Conservation (phyloP, 352 stramenopile genomes). For the Phytophthora fragariae region DNA sequence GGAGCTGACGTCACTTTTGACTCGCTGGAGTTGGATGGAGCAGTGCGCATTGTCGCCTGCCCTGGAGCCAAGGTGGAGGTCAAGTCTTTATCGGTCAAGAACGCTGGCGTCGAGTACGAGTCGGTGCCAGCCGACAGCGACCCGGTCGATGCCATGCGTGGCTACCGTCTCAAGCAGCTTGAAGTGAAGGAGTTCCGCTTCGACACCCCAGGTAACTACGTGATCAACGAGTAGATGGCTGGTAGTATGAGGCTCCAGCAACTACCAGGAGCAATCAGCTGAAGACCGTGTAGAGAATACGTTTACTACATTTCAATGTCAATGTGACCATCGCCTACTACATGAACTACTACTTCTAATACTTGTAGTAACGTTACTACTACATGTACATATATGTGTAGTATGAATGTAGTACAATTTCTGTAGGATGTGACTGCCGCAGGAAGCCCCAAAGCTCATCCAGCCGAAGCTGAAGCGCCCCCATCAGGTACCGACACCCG, state of each 20-base stretch:
- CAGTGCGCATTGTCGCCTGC: slow-evolving; percentile 53
- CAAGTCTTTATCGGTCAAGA: slow-evolving; percentile 48
- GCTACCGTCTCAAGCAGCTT: slow-evolving; percentile 52
- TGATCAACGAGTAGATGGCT: slow-evolving; percentile 45
- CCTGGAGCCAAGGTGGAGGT: slow-evolving; percentile 57
- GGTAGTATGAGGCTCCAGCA: background rate
- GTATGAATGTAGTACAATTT: background rate
- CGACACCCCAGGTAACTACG: slow-evolving; percentile 53
- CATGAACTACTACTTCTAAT: background rate
- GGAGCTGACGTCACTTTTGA: slow-evolving; percentile 54
- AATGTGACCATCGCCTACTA: background rate
- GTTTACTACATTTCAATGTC: slow-evolving; percentile 15
- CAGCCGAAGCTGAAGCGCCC: slow-evolving; percentile 17
- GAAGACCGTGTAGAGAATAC: slow-evolving; percentile 16
- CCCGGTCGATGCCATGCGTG: slow-evolving; percentile 63
- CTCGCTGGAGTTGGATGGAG: slow-evolving; percentile 55
- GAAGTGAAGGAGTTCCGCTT: slow-evolving; percentile 58
- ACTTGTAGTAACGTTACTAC: background rate
- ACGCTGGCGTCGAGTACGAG: slow-evolving; percentile 60
- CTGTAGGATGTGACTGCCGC: slow-evolving; percentile 51
- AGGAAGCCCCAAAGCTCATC: slow-evolving; percentile 23
- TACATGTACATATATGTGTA: no score
- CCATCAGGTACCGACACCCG: slow-evolving; percentile 30
- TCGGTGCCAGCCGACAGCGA: slow-evolving; percentile 22
- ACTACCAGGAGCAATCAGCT: background rate